Base-by-base conservation (phyloP, 1,284 basidiomycete genomes). In the Ustilago shanxiensis region DNA sequence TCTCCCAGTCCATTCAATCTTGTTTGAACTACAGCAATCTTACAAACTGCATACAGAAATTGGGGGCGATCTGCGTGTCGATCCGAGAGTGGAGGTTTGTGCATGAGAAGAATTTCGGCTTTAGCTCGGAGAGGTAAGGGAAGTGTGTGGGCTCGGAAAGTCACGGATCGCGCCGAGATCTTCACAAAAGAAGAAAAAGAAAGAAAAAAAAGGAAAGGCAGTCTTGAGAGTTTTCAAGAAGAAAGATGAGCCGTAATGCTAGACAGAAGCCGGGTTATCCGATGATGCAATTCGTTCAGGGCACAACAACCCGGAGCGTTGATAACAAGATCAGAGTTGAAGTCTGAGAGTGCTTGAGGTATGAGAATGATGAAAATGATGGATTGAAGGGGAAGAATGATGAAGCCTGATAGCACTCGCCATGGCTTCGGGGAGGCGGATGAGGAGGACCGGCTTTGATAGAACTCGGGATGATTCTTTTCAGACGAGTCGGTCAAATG, bases 91-190 rank as follows among this genome's bases (percentile, higher is more conserved):
- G n/a, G n/a, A n/a, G n/a, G n/a, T n/a, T n/a, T n/a, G n/a, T n/a
- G n/a, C n/a, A n/a, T n/a, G n/a, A 11, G 11, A 33, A 33, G 11
- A 33, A 11, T 33, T 33, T 33, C 31, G 31, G 31, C 31, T 60
- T 64, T 64, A 70, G n/a, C 29, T 28, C 28, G 51, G 52, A 29
- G 8, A 47, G 47, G 29, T 9, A n/a, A 29, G 20, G 44, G 41
- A 39, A 29, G 13, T 24, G 16, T 26, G 14, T 8, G 41, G 14
- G 14, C 18, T 70, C 68, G 68, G 68, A 50, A 72, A 56, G 63
- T 72, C 63, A 72, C 69, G 63, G 69, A 72, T 61, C 63, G 16
- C 10, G 28, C 2, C 45, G 24, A 16, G n/a, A 45, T 45, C 16
- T 3, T 2, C 10, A 52, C 3, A 20, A 20, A 20, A 33, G 24